Base-by-base conservation (phyloP, 2,329 filamentous ascomycete species). In the Drechslerella stenobrocha region DNA sequence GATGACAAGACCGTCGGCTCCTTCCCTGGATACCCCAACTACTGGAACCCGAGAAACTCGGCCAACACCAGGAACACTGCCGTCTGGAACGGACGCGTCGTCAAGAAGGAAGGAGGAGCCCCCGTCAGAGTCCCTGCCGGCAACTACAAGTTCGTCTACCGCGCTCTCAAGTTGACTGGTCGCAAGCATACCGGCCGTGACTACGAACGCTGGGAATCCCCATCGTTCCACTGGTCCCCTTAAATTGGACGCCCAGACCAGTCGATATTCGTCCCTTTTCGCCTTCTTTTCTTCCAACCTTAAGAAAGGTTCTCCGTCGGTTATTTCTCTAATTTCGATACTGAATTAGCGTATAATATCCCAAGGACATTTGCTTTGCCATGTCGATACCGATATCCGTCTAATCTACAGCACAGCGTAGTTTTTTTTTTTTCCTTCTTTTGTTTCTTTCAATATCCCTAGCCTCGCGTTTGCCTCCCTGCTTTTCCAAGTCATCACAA, bases 121-220 rank as follows among this genome's bases (percentile, higher is more conserved):
- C 48, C 63, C 30, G 37, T 67, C 55, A 51, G 20, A n/a, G 63
- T 67, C 35, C 28, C 63, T 50, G 55, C 55, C 22, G 63, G 63
- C 34, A 60, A 44, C 44, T 67, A 67, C 45, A 67, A 67, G 55
- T 51, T 67, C 15, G 50, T 67, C 35, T 67, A 60, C 55, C 63
- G 63, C 30, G 63, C 63, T 44, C 63, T 67, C 23, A 67, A 67
- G 50, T 9, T 60, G 7, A 67, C 63, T 15, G 63, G 63, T 46
- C 63, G 63, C 50, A 59, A 52, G 44, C 0, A 51, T 1, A 56
- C 55, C n/a, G 63, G 63, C 32, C 63, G 63, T 47, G 63, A 67
- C 22, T 67, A 67, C 30, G 63, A 67, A 52, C 63, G 63, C 22
- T 67, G 63, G 63, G 63, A 60, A 46, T 67, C 63, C 23, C 55